phyloP scores from a whole-genome alignment of 2,329 filamentous ascomycete species.

The Pyricularia grisea region DNA sequence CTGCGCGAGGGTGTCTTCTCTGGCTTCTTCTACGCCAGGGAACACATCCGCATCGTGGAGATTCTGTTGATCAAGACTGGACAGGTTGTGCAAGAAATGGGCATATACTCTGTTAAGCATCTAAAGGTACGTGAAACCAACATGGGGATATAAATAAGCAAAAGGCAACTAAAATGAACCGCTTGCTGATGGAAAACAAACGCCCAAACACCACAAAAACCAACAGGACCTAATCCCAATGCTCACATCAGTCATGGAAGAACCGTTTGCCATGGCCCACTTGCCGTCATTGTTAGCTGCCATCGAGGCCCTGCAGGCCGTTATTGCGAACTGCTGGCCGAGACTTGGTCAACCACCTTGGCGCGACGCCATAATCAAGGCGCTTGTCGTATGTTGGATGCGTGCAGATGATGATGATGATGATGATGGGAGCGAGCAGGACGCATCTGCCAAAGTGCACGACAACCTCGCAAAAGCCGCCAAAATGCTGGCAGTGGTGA shows the following conservation, averaged over 20 bases:
- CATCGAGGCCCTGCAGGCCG: slow-evolving; percentile 40
- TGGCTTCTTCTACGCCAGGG: slow-evolving; percentile 46
- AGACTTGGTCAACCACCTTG: slow-evolving; percentile 46
- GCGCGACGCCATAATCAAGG: slow-evolving; percentile 54
- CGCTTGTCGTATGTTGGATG: slow-evolving; percentile 53
- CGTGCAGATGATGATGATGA: too few relatives aligned
- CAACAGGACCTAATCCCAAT: slow-evolving; percentile 56
- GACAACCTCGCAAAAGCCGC: slow-evolving; percentile 20
- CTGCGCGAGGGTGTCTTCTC: slow-evolving; percentile 46
- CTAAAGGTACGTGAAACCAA: slow-evolving; percentile 40
- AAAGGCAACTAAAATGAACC: neutral
- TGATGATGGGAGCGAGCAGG: slow-evolving; percentile 19
- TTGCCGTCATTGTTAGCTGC: slow-evolving; percentile 44
- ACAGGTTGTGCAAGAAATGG: slow-evolving; percentile 43
- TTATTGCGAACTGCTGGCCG: slow-evolving; percentile 60
- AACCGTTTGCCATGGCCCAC: slow-evolving; percentile 55
- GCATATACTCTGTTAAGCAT: slow-evolving; percentile 56
- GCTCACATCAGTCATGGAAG: slow-evolving; percentile 52
- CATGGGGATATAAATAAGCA: neutral
- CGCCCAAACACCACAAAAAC: neutral
- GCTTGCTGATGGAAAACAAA: neutral
- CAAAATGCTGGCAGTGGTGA: slow-evolving; percentile 23
- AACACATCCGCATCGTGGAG: slow-evolving; percentile 47
- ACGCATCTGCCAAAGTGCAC: neutral
- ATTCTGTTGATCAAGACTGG: slow-evolving; percentile 42